Conservation (phyloP, 768 basidiomycete species). For the Lepiota venenata region DNA sequence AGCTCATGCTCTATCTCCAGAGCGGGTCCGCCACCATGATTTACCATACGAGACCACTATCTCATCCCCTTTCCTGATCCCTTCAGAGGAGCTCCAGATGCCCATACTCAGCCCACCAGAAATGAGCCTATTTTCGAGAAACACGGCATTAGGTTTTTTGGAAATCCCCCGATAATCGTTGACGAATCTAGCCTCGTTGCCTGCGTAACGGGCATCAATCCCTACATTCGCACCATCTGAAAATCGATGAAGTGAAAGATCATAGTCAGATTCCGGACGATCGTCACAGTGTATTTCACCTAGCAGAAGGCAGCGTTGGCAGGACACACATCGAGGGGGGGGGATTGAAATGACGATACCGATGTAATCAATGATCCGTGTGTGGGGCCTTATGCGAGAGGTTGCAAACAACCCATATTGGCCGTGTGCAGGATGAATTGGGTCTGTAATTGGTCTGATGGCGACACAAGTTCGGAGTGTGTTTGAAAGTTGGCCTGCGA, state of each 20-base stretch:
- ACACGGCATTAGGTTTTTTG: constrained; percentile 65
- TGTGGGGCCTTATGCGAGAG: constrained; percentile 61
- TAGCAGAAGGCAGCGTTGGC: constrained; percentile 14
- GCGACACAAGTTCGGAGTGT: constrained; percentile 31
- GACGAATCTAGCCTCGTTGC: constrained; percentile 87
- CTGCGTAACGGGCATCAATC: constrained; percentile 69
- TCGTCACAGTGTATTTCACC: constrained; percentile 84
- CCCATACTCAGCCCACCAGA: constrained; percentile 72
- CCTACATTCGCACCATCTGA: constrained; percentile 62
- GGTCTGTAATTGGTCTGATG: constrained; percentile 53
- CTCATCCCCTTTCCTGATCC: constrained; percentile 78
- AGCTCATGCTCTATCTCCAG: not conserved
- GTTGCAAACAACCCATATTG: constrained; percentile 81
- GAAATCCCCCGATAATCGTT: constrained; percentile 89
- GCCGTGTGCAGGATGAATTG: constrained; percentile 71
- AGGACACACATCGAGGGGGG: not conserved
- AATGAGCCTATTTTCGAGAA: constrained; percentile 50
- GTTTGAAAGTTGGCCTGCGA: constrained; percentile 4
- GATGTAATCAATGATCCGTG: constrained; percentile 75
- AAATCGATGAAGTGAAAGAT: constrained; percentile 72
- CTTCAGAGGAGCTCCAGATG: constrained; percentile 60
- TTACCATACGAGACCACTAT: constrained; percentile 89
- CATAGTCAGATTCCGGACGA: constrained; percentile 77
- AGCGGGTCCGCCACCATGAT: constrained; percentile 69
- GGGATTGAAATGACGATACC: constrained; percentile 23